These are phyloP conservation scores for Dendrobium catenatum DNA, from an alignment of 106 monocot species.

Conservation along the genomic window DNA sequence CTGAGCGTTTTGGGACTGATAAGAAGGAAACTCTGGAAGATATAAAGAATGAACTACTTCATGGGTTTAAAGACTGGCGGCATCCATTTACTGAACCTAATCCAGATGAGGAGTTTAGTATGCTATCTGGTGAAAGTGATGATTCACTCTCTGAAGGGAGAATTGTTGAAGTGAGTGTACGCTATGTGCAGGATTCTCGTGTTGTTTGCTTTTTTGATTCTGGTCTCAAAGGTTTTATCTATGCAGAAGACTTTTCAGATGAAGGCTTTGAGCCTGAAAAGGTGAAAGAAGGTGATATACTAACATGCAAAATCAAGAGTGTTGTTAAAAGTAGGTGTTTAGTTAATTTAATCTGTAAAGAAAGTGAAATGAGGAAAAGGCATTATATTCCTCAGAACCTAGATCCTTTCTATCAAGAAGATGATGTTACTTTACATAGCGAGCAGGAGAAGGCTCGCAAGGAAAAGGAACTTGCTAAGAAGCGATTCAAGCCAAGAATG, in stretches of 20 bases:
- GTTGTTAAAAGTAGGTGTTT: conserved; percentile 56
- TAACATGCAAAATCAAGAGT: conserved; percentile 75
- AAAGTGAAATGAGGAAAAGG: conserved; percentile 43
- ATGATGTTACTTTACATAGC: conserved; percentile 26
- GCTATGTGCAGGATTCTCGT: conserved; percentile 58
- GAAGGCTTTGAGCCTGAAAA: conserved; percentile 32
- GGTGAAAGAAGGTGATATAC: conserved; percentile 76
- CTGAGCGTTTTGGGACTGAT: conserved; percentile 15
- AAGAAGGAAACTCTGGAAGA: conserved; percentile 70
- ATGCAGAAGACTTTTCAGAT: conserved; percentile 65
- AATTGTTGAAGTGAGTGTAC: conserved; percentile 75
- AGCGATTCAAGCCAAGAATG: conserved; percentile 80
- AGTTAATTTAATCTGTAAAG: conserved; percentile 67
- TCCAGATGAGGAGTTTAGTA: conserved; percentile 71
- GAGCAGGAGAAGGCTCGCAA: conserved; percentile 64
- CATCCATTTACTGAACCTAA: conserved; percentile 53
- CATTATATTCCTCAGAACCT: conserved; percentile 16
- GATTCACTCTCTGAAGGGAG: conserved; percentile 83
- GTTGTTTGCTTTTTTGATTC: conserved; percentile 73
- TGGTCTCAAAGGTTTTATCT: conserved; percentile 71
- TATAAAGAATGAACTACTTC: conserved; percentile 79
- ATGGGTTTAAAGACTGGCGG: conserved; percentile 84
- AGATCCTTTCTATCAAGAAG: conserved; percentile 52
- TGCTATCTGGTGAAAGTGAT: conserved; percentile 97
- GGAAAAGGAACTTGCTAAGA: conserved; percentile 65